Evolutionary conservation across 805 yeast genomes (phyloP).

Genomic region (Candida xyloterini): DNA sequence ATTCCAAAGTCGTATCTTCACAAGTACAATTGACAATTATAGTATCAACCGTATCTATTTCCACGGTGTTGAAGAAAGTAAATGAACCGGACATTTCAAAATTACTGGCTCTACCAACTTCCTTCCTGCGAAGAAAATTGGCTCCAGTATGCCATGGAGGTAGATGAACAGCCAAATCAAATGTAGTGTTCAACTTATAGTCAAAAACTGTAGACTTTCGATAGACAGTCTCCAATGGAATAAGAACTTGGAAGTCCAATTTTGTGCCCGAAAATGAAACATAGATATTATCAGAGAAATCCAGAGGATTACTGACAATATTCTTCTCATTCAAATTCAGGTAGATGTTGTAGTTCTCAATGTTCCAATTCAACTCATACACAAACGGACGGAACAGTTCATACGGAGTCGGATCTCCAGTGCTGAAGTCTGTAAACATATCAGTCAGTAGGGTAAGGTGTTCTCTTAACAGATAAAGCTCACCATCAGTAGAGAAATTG

Average conservation of each 20-base stretch:
- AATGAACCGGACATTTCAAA: conserved; percentile 65
- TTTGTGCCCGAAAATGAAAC: conserved; percentile 67
- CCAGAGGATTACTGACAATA: conserved; percentile 85
- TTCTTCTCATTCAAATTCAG: conserved; percentile 85
- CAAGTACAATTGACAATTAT: conserved; percentile 64
- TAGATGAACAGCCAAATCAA: conserved; percentile 63
- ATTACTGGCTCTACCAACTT: conserved; percentile 65
- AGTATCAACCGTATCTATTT: conserved; percentile 66
- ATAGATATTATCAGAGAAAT: conserved; percentile 75
- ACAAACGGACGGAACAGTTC: conserved; percentile 72
- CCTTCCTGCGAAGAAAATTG: conserved; percentile 60
- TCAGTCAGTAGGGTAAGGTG: conserved; percentile 76
- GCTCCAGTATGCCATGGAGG: conserved; percentile 92
- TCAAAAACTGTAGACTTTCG: conserved; percentile 49
- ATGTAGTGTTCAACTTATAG: conserved; percentile 54
- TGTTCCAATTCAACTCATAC: conserved; percentile 59
- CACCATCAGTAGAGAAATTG: conserved; percentile 48
- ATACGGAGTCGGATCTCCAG: conserved; percentile 70
- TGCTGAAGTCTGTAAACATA: conserved; percentile 67
- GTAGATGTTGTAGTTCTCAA: conserved; percentile 55
- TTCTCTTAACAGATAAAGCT: conserved; percentile 72
- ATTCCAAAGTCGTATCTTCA: conserved; percentile 61
- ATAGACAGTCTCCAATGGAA: conserved; percentile 61
- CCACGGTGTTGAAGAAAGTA: conserved; percentile 55
- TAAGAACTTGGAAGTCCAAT: conserved; percentile 41